Conservation (phyloP, 139 green algal genomes). For the Auxenochlorella pyrenoidosa region DNA sequence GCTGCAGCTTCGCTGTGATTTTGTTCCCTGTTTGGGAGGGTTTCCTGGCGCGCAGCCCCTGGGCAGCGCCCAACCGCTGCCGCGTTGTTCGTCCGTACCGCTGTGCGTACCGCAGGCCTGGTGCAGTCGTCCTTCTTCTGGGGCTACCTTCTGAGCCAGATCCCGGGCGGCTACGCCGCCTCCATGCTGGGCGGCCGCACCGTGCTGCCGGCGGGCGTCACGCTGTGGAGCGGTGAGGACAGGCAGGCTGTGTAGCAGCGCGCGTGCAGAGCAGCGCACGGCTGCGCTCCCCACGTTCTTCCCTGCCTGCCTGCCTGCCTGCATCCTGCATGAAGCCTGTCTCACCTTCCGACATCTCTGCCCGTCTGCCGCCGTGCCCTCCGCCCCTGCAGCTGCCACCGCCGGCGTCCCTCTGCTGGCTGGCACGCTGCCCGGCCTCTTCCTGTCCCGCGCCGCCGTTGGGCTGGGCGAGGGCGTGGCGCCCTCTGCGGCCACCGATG, state of each 20-base stretch:
- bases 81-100: no score
- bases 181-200: conserved; percentile 69
- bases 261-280: neutral
- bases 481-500: conserved; percentile 89
- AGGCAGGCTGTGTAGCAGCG: neutral
- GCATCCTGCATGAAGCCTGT: neutral
- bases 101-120: conserved; percentile 68
- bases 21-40: no score
- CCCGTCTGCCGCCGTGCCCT: neutral
- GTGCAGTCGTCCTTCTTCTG: conserved; percentile 96
- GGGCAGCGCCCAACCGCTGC: no score
- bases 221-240: conserved; percentile 69
- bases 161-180: conserved; percentile 91
- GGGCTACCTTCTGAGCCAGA: conserved; percentile 82
- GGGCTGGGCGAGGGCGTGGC: conserved; percentile 94
- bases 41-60: no score
- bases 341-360: neutral
- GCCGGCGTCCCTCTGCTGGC: conserved; percentile 23
- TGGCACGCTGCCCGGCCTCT: conserved; percentile 65
- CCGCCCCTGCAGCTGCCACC: conserved; percentile 9
- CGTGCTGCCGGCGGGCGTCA: conserved; percentile 85
- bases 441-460: conserved; percentile 77
- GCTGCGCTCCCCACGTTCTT: neutral
- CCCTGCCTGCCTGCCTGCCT: no score
- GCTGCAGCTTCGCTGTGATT: neutral